Base-by-base conservation (phyloP, 768 basidiomycete species). In the Galerina sulciceps region DNA sequence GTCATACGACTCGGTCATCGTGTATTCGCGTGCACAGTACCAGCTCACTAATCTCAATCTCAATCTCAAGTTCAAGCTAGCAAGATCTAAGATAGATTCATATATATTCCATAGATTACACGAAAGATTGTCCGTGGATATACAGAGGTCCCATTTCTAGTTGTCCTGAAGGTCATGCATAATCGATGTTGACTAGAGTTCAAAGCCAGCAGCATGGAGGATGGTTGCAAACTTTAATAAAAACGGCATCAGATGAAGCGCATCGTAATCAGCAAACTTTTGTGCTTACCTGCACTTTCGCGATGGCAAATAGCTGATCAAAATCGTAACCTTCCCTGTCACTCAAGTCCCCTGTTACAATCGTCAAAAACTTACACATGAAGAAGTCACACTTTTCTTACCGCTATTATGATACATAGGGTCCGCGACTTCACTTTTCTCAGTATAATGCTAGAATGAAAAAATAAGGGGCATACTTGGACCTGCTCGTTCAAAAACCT, bases 361-460 rank as follows among this genome's bases (percentile, higher is more conserved):
- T n/a, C 20, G 10, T 59, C 36, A 59, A 56, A 45, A 31, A 10
- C 23, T n/a, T 22, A 5, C 31, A 17, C 15, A 55, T 51, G 22
- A 17, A 20, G 22, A 17, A 20, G 54, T 49, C 15, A 58, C 47
- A 38, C 57, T 48, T 15, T 4, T 66, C 79, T 26, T 59, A 86
- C 89, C 87, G 66, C 87, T 88, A 70, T 91, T 93, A 71, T 94
- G 91, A 68, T 94, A 94, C 88, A 91, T 91, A 10, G 93, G 93
- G 71, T 94, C 94, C 15, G 81, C 86, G 68, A 97, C 94, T 87
- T 37, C 52, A 48, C 10, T 45, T 13, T 51, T 22, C 58, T 34
- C n/a, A 40, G 44, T 41, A 37, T 47, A 9, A 49, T 48, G 26
- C 38, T 10, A 6, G 26, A 34, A 1, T 13, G 6, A n/a, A 22